phyloP scores from a whole-genome alignment of 2,329 filamentous ascomycete species.

The Apiospora hydei region DNA sequence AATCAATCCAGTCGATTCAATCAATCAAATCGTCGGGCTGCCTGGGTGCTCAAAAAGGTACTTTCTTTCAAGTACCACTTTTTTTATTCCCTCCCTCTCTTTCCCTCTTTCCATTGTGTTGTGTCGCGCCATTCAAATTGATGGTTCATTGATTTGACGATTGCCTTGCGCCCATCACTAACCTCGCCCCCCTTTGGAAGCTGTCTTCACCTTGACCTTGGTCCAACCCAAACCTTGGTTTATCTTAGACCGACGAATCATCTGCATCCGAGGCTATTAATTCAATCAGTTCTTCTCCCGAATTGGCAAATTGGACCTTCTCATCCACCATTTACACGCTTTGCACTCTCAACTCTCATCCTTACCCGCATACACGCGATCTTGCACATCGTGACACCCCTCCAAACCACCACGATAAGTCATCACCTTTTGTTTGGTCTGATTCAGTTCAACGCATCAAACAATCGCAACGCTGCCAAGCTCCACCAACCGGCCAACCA shows the following conservation, averaged over 20 bases:
- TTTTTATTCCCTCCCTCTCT: conserved; percentile 24
- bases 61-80: conserved; percentile 38
- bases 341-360: conserved; percentile 16
- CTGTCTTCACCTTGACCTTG: conserved; percentile 26
- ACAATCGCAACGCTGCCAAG: conserved; percentile 23
- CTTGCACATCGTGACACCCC: conserved; percentile 34
- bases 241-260: conserved; percentile 21
- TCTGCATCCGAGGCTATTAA: conserved; percentile 26
- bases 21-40: conserved; percentile 9
- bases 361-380: conserved; percentile 27
- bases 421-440: conserved; percentile 34
- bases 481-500: conserved; percentile 26
- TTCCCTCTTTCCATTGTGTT: conserved; percentile 27
- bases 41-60: conserved; percentile 26
- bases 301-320: conserved; percentile 34
- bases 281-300: conserved; percentile 34
- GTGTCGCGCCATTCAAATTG: conserved; percentile 30
- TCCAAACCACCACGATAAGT: conserved; percentile 29
- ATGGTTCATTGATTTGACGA: conserved; percentile 34
- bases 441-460: conserved; percentile 39
- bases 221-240: conserved; percentile 9
- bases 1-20: conserved; percentile 14
- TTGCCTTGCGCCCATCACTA: conserved; percentile 22
- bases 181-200: conserved; percentile 15
- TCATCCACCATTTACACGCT: conserved; percentile 31